Evolutionary conservation across 1,284 basidiomycete genomes (phyloP), one percentile per base, ranked within the genome.

Genomic region (Mycena sp.): DNA sequence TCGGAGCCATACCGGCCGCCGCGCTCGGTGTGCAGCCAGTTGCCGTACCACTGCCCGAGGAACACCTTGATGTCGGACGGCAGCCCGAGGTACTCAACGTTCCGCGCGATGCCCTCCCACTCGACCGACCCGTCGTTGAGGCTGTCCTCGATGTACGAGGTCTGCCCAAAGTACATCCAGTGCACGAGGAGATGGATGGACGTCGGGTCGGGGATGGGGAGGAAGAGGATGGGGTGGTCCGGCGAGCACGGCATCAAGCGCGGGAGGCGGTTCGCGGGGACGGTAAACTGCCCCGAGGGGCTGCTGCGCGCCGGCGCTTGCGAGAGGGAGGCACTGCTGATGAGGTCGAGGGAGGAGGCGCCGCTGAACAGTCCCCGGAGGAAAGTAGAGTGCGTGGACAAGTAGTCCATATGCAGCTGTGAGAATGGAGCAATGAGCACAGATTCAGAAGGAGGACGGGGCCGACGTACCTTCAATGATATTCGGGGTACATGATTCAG

Each of bases 71-170:
- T 85, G 53, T 91, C 89, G 11, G 83, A 74, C 44, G 84, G 79
- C 69, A 93, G 83, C 25, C 87, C 88, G 54, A 93, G 86, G 70
- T 91, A 93, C 73, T 93, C 91, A 71, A 88, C 91, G 72, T 93
- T 93, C 56, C 88, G 85, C n/a, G 89, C 90, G 64, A 93, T 81
- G 43, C 90, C 90, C 64, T 91, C 89, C 92, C 91, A 93, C 45
- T 85, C 84, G 53, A 92, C 80, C 53, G 78, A 74, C n/a, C 87
- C 86, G 19, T 79, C 74, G 61, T 84, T 80, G 21, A 93, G 83
- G 40, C 82, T 86, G 37, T 85, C 79, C 69, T 87, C 83, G 68
- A 93, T 89, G 62, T 80, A 80, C 43, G 78, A 74, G 17, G 85
- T 86, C 53, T 82, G 78, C 30, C 89, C 91, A 73, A 89, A 91